These are phyloP conservation scores for Chlamydomonas sphaeroides DNA, from an alignment of 139 green algal species.

Conservation along the genomic window DNA sequence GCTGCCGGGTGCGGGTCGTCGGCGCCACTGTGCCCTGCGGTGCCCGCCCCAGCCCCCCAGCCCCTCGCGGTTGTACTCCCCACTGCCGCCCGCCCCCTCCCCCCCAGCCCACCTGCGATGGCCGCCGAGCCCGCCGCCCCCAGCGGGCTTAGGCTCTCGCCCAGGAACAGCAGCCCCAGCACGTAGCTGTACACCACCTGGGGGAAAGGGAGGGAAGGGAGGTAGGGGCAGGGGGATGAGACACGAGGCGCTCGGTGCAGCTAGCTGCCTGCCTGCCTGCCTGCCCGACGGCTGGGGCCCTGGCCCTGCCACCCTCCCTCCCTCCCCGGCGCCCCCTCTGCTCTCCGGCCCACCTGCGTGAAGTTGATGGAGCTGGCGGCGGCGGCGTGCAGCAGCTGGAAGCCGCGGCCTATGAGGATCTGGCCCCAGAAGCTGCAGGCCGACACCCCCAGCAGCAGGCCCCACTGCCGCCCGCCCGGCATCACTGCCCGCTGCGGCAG, in stretches of 20 bases:
- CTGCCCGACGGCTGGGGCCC: neutral
- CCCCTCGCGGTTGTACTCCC: too few species aligned
- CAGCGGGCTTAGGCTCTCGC: neutral
- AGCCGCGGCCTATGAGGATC: constrained; percentile 54
- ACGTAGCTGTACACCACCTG: constrained; percentile 49
- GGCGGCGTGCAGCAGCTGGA: constrained; percentile 53
- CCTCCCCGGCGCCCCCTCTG: neutral
- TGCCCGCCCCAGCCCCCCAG: too few species aligned
- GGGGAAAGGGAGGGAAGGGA: neutral
- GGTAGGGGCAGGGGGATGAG: neutral
- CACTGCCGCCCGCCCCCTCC: too few species aligned
- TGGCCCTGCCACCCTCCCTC: neutral
- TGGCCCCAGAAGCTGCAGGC: constrained; percentile 45
- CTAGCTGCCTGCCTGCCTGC: too few species aligned
- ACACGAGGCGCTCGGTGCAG: neutral
- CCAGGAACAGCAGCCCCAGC: constrained; percentile 36
- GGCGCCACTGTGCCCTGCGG: too few species aligned
- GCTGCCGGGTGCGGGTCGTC: too few species aligned
- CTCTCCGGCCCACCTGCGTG: constrained; percentile 45
- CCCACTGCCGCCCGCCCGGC: constrained; percentile 7
- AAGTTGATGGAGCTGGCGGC: constrained; percentile 57
- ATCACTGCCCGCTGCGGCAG: constrained; percentile 31
- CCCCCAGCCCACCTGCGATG: too few species aligned
- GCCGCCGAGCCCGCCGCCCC: constrained; percentile 11
- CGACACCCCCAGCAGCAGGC: constrained; percentile 52